Base-by-base conservation (phyloP, 441 rosid species). In the Erodium chrysanthum region DNA sequence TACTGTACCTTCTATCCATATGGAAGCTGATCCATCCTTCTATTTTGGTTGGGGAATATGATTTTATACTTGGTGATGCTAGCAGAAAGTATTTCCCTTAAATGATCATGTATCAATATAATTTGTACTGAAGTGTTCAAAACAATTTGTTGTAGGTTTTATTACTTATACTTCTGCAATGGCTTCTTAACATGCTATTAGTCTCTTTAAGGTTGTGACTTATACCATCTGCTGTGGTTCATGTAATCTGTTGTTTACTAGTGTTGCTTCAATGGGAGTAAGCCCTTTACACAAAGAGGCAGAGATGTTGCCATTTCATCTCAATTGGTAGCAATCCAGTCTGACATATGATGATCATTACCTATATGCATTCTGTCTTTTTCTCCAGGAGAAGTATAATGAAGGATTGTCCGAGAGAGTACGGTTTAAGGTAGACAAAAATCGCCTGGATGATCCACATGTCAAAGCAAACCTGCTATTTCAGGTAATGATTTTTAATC, bases 391-490 rank as follows among this genome's bases (percentile, higher is more conserved):
- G 83, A 85, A 82, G 68, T 82, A 85, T 76, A 94, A 94, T 78
- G 90, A 84, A 82, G 87, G 80, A 42, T 76, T 94, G 76, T 86
- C 92, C 48, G 78, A 82, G 77, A 84, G 82, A 82, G 97, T 91
- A 64, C 80, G 88, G 64, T 86, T 80, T 71, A 75, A 63, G 44
- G 94, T 94, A 80, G 97, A 94, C 74, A 80, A 82, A 74, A 86
- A 80, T 77, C 86, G 79, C 62, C 84, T 94, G 8, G 99, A 94
- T 81, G 97, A 91, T 82, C 97, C 97, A 60, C 99, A 91, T 79
- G 84, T 88, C 65, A 94, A 94, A 82, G 86, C 97, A 73, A 89
- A 91, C 80, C 85, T 94, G 66, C 84, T 94, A 66, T 85, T 91
- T 76, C 97, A 94, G 96, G 97, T 91, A 48, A 61, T 27, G 11